Base-by-base conservation (phyloP, 75 land plant species). In the Pinus albicaulis region DNA sequence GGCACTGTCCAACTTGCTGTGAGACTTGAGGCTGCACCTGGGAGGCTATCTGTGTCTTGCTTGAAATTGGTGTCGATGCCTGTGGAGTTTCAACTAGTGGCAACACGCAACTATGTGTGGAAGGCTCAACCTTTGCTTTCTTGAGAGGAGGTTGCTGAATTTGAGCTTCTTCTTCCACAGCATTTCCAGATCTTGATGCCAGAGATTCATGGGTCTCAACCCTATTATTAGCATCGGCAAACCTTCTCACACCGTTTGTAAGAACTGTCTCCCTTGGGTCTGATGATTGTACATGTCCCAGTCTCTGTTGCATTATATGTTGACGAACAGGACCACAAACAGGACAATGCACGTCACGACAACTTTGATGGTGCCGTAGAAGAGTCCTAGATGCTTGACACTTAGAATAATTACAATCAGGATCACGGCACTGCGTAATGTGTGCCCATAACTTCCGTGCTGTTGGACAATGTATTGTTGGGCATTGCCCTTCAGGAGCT, bases 241-340 rank as follows among this genome's bases (percentile, higher is more conserved):
- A 76, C 70, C 80, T 83, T 83, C 52, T 68, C 0, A 55, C 58
- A 31, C 60, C 66, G 76, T 60, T 69, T 7, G 73, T 56, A 56
- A 60, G 24, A 31, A 23, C 72, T 68, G 60, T 72, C 12, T 66
- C 73, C 4, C 31, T 34, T n/a, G 48, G 74, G 13, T 69, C 15
- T n/a, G 57, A 62, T 20, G 59, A 71, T 53, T 62, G 60, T 28
- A 23, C 34, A 10, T 53, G 76, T 20, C 61, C 85, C 55, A 48
- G 57, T 7, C 62, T 34, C 7, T 73, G 72, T 59, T 41, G 14
- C 13, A 52, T 13, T 23, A 85, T 41, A 58, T 58, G 82, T 14
- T 86, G 77, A 12, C 78, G 89, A 25, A 90, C 98, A 74, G 92
- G 98, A 75, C 85, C 81, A 80, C 99, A 97, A 69, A 97, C 95